Evolutionary conservation across 306 rosid genomes (phyloP).

Genomic region (Quercus glauca): DNA sequence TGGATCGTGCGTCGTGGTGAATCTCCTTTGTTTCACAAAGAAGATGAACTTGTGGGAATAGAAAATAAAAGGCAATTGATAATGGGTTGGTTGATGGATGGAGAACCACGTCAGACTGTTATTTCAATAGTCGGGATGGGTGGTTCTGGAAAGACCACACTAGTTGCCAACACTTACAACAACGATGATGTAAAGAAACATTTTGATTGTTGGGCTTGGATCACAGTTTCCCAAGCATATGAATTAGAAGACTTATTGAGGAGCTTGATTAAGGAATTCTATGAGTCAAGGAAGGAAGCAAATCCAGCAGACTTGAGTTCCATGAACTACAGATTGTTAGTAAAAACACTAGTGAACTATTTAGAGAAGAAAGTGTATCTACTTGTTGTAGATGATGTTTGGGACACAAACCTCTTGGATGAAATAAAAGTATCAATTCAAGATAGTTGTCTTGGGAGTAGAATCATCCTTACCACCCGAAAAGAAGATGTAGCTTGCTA

Average conservation of each 20-base stretch:
- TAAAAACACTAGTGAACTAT: neutral
- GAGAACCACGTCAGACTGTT: too few species aligned
- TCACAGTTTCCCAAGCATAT: constrained; percentile 1
- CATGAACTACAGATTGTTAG: neutral
- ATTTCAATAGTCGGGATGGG: too few species aligned
- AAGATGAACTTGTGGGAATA: too few species aligned
- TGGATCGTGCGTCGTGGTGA: too few species aligned
- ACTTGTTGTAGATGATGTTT: neutral
- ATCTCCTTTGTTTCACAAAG: too few species aligned
- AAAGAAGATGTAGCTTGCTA: neutral
- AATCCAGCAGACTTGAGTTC: neutral
- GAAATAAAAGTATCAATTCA: neutral
- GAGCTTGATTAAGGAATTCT: neutral
- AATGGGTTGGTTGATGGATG: too few species aligned
- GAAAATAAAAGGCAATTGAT: too few species aligned
- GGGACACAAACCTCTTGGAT: neutral
- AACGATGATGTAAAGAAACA: neutral
- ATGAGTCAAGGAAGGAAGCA: neutral
- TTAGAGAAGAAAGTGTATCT: neutral
- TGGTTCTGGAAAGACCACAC: too few species aligned
- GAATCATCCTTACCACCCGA: neutral
- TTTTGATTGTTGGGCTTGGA: neutral
- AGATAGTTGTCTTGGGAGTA: too few species aligned
- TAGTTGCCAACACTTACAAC: neutral
- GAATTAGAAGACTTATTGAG: neutral